phyloP scores from a whole-genome alignment of 2,329 filamentous ascomycete genomes.

The Alternaria panax region DNA sequence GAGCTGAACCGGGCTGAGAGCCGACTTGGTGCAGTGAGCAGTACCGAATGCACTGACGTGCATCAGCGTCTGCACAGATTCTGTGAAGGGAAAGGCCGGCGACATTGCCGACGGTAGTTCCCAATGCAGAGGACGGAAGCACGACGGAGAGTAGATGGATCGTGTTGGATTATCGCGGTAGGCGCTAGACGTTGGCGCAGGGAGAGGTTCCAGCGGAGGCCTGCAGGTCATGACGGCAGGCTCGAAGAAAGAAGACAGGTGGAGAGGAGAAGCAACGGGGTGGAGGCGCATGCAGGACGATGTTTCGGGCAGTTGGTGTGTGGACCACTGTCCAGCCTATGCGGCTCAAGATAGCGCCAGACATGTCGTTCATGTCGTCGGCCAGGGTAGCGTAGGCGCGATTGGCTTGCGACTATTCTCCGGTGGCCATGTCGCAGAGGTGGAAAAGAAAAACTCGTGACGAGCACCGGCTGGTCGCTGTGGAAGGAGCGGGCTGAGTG shows the following conservation, averaged over 20 bases:
- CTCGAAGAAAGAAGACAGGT: slow-evolving; percentile 32
- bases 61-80: slow-evolving; percentile 28
- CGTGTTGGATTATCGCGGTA: slow-evolving; percentile 10
- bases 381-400: not conserved
- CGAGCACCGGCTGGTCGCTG: not conserved
- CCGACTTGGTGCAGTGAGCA: slow-evolving; percentile 27
- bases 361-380: not conserved
- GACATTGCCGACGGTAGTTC: slow-evolving; percentile 12
- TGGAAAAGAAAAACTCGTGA: slow-evolving; percentile 8
- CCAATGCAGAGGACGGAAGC: slow-evolving; percentile 11
- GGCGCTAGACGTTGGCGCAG: slow-evolving; percentile 14
- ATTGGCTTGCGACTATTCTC: slow-evolving; percentile 9
- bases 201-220: slow-evolving; percentile 13
- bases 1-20: slow-evolving; percentile 41
- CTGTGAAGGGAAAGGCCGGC: slow-evolving; percentile 24
- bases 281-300: slow-evolving; percentile 43
- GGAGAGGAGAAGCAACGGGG: slow-evolving; percentile 32
- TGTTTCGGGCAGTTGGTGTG: slow-evolving; percentile 38
- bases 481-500: slow-evolving; percentile 27
- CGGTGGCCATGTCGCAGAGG: not conserved
- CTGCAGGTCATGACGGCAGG: slow-evolving; percentile 23
- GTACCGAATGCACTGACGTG: slow-evolving; percentile 30
- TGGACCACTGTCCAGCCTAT: slow-evolving; percentile 34
- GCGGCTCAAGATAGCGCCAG: slow-evolving; percentile 21
- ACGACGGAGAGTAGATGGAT: slow-evolving; percentile 13